Evolutionary conservation across 306 rosid genomes (phyloP).

Genomic region (Albizia julibrissin): DNA sequence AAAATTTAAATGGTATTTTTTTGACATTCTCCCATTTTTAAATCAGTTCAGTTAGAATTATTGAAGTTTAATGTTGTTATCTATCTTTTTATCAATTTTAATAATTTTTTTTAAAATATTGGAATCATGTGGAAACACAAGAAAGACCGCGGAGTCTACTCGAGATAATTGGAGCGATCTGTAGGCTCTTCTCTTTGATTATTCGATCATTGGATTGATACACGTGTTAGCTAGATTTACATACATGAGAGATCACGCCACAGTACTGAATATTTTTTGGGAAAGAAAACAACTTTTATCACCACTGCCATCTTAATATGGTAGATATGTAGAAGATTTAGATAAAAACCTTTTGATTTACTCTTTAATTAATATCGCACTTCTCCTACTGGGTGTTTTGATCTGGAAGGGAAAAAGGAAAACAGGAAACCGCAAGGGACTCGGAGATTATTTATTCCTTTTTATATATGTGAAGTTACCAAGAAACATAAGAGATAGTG

Average conservation of each 20-base stretch:
- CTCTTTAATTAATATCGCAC: not conserved
- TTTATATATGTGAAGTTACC: not conserved
- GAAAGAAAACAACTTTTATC: too few relatives aligned
- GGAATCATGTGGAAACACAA: too few relatives aligned
- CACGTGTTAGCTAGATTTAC: not conserved
- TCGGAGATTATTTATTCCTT: not conserved
- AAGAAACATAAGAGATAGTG: not conserved
- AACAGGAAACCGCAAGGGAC: not conserved
- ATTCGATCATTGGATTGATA: not conserved
- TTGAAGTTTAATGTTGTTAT: too few relatives aligned
- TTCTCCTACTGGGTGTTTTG: not conserved
- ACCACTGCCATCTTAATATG: not conserved
- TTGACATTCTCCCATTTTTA: too few relatives aligned
- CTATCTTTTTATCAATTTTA: too few relatives aligned
- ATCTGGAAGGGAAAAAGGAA: not conserved
- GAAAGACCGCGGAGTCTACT: too few relatives aligned
- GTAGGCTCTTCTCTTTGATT: too few relatives aligned
- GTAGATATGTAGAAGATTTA: too few relatives aligned
- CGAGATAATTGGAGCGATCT: too few relatives aligned
- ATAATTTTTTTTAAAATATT: too few relatives aligned
- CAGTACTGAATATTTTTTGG: not conserved
- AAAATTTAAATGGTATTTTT: too few relatives aligned
- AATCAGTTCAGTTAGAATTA: too few relatives aligned
- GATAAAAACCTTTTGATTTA: not conserved
- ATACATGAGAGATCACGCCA: not conserved